These are phyloP conservation scores for Populus alba DNA, from an alignment of 345 rosid species.

Conservation along the genomic window DNA sequence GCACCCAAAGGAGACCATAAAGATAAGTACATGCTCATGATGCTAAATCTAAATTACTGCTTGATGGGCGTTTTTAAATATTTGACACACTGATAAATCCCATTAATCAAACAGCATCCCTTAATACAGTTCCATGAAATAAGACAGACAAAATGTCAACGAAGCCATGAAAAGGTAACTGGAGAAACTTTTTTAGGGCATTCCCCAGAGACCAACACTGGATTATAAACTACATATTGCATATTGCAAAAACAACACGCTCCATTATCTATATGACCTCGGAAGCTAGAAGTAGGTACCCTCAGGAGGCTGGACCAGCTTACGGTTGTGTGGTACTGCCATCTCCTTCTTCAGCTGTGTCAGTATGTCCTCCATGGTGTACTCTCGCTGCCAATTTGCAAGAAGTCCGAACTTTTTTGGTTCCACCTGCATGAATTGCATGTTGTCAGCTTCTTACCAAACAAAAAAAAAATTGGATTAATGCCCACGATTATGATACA, in stretches of 20 bases:
- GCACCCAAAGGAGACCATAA: background rate
- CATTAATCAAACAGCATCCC: slow-evolving; percentile 26
- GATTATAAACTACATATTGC: slow-evolving; percentile 49
- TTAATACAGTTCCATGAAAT: slow-evolving; percentile 30
- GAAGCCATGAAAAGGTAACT: slow-evolving; percentile 30
- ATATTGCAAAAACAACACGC: slow-evolving; percentile 29
- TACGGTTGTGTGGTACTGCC: slow-evolving; percentile 33
- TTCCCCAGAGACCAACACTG: slow-evolving; percentile 43
- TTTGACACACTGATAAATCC: slow-evolving; percentile 14
- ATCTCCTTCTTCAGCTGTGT: slow-evolving; percentile 39
- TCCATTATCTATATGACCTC: slow-evolving; percentile 9
- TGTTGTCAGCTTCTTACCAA: background rate
- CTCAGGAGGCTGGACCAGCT: slow-evolving; percentile 38
- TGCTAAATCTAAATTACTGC: background rate
- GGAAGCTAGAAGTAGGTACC: slow-evolving; percentile 37
- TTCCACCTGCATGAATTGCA: slow-evolving; percentile 28
- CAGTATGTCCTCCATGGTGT: slow-evolving; percentile 39
- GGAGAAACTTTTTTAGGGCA: slow-evolving; percentile 37
- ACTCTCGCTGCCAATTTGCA: slow-evolving; percentile 34
- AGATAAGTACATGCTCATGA: background rate
- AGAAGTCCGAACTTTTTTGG: slow-evolving; percentile 34
- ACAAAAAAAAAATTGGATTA: background rate
- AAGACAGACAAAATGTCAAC: slow-evolving; percentile 32
- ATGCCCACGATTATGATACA: background rate
- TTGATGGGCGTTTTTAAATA: background rate